These are phyloP conservation scores for Ceratocystiopsis sp. DNA, from an alignment of 2,329 filamentous ascomycete species.

Conservation along the genomic window DNA sequence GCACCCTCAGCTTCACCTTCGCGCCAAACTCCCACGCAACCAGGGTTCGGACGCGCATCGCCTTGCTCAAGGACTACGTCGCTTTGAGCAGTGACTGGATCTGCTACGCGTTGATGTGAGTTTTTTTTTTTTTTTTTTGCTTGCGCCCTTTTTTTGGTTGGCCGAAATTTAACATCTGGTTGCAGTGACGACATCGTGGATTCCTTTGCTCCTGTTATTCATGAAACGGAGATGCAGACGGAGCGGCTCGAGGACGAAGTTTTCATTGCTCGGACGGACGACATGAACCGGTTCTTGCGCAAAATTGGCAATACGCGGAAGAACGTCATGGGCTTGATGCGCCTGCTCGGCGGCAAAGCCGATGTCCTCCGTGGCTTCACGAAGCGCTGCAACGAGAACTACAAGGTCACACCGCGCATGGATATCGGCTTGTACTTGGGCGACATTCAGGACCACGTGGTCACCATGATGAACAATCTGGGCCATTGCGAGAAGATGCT, in stretches of 20 bases:
- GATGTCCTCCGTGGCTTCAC: conserved; percentile 96
- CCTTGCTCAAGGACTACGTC: conserved; percentile 85
- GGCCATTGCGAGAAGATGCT: conserved; percentile 97
- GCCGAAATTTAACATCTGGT: conserved; percentile 11
- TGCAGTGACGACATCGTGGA: conserved; percentile 87
- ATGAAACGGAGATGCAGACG: conserved; percentile 70
- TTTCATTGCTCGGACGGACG: conserved; percentile 78
- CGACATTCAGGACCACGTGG: conserved; percentile 97
- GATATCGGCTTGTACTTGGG: conserved; percentile 93
- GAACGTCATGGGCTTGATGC: conserved; percentile 84
- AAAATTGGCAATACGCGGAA: conserved; percentile 83
- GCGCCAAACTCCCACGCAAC: conserved; percentile 71
- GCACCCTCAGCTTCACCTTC: conserved; percentile 89
- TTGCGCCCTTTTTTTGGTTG: not conserved
- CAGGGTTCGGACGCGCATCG: conserved; percentile 81
- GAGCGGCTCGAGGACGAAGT: conserved; percentile 92
- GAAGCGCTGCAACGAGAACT: conserved; percentile 96
- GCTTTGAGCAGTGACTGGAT: conserved; percentile 95
- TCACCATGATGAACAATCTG: conserved; percentile 97
- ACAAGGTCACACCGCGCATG: conserved; percentile 84
- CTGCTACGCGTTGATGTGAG: conserved; percentile 91
- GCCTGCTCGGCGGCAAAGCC: conserved; percentile 89
- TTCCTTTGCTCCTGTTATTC: conserved; percentile 79
- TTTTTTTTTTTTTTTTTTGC: not conserved
- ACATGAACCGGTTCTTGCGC: conserved; percentile 73